Evolutionary conservation across 192 early-diverging fungal species (phyloP).

Genomic region (Neocallimastix lanati): DNA sequence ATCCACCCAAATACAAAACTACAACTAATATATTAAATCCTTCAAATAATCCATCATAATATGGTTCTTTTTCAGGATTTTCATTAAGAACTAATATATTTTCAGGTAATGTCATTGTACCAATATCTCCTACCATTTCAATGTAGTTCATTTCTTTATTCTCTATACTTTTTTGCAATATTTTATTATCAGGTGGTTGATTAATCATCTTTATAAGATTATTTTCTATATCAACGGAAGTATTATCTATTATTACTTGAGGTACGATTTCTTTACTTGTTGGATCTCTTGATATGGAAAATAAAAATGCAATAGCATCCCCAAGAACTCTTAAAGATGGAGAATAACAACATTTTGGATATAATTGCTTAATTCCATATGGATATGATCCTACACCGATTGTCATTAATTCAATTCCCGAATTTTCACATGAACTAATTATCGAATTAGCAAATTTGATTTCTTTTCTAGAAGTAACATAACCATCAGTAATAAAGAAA

Average conservation of each 20-base stretch:
- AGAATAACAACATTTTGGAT: background rate
- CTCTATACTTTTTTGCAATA: background rate
- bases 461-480: background rate
- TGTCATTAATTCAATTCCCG: background rate
- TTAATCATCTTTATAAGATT: background rate
- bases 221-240: background rate
- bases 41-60: background rate
- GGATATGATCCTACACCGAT: background rate
- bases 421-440: background rate
- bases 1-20: background rate
- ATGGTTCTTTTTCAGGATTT: background rate
- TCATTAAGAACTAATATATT: background rate
- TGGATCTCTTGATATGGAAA: background rate
- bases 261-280: background rate
- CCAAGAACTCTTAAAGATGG: background rate
- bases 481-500: background rate
- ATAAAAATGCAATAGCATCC: background rate
- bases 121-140: background rate
- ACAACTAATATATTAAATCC: background rate
- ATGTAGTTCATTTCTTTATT: background rate
- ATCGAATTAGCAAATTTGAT: background rate
- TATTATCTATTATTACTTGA: background rate
- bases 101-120: background rate
- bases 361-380: background rate
- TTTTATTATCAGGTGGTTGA: background rate